Percentiles rank a stretch among this genome's conserved stretches.
Conservation (phyloP, 805 yeast species). For the Candida loeiensis region DNA sequence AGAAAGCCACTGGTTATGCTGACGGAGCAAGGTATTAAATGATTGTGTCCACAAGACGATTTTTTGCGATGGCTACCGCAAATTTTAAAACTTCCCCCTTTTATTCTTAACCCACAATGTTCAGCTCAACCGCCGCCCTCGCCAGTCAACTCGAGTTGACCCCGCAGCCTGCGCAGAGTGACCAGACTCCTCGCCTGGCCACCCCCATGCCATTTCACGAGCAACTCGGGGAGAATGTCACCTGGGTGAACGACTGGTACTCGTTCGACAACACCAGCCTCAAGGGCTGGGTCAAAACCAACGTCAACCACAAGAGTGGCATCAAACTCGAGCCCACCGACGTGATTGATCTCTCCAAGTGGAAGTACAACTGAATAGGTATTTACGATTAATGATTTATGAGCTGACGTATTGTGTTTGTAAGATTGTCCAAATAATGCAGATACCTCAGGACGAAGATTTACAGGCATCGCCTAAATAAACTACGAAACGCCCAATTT, state of each 20-base stretch:
- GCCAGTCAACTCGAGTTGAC: neutral
- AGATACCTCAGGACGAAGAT: no score
- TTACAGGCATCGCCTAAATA: no score
- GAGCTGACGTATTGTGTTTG: neutral
- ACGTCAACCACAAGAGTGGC: conserved; percentile 33
- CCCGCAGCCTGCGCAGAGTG: conserved; percentile 1
- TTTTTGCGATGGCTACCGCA: neutral
- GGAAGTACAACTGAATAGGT: conserved; percentile 21
- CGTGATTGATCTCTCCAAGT: conserved; percentile 39
- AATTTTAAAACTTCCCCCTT: neutral
- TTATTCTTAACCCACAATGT: conserved; percentile 1
- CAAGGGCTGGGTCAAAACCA: conserved; percentile 39
- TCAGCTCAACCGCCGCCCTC: neutral
- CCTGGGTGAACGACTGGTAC: conserved; percentile 43
- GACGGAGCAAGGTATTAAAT: conserved; percentile 1
- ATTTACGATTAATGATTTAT: neutral
- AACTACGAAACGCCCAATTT: no score
- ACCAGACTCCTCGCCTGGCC: conserved; percentile 11
- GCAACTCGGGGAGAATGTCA: conserved; percentile 21
- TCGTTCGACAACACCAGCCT: conserved; percentile 15
- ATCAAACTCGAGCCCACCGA: conserved; percentile 38
- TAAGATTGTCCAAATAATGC: no score
- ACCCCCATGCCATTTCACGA: conserved; percentile 20
- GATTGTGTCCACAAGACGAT: neutral
- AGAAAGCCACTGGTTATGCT: conserved; percentile 1